These are phyloP conservation scores for Lepiota venenata DNA, from an alignment of 768 basidiomycete genomes.

Conservation along the genomic window DNA sequence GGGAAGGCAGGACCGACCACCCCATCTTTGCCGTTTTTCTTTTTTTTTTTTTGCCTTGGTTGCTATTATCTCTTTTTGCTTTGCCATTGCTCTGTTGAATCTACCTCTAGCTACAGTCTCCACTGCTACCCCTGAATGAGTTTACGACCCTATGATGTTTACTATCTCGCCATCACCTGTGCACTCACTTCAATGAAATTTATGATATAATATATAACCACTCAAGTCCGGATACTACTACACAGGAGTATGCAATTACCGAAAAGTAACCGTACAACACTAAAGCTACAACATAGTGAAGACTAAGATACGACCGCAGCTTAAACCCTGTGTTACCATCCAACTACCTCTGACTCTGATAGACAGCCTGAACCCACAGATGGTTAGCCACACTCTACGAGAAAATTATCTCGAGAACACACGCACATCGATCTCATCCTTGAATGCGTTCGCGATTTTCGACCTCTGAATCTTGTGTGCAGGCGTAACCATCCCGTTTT, in stretches of 20 bases:
- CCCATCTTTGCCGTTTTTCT: conserved; percentile 1
- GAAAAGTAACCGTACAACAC: no score
- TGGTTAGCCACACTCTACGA: not conserved
- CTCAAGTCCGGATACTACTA: not conserved
- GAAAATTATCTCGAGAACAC: conserved; percentile 1
- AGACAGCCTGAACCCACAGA: conserved; percentile 3
- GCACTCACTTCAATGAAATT: no score
- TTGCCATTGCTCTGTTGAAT: conserved; percentile 54
- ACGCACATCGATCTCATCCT: conserved; percentile 58
- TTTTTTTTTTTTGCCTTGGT: conserved; percentile 27
- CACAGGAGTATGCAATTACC: no score
- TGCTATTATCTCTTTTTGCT: conserved; percentile 49
- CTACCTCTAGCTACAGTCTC: no score
- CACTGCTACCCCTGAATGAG: no score
- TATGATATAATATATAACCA: not conserved
- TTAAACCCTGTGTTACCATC: not conserved
- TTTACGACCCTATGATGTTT: no score
- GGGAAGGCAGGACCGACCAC: not conserved
- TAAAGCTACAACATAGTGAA: not conserved
- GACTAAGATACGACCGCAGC: not conserved
- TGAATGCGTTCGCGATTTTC: conserved; percentile 64
- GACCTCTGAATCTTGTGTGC: conserved; percentile 88
- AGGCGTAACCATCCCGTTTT: conserved; percentile 81
- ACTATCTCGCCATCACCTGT: no score
- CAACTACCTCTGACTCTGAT: conserved; percentile 5